A percentile compares a stretch with the other conserved stretches of the same genome.
Evolutionary conservation across 352 stramenopile genomes (phyloP).

Genomic region (Plasmopara muralis): DNA sequence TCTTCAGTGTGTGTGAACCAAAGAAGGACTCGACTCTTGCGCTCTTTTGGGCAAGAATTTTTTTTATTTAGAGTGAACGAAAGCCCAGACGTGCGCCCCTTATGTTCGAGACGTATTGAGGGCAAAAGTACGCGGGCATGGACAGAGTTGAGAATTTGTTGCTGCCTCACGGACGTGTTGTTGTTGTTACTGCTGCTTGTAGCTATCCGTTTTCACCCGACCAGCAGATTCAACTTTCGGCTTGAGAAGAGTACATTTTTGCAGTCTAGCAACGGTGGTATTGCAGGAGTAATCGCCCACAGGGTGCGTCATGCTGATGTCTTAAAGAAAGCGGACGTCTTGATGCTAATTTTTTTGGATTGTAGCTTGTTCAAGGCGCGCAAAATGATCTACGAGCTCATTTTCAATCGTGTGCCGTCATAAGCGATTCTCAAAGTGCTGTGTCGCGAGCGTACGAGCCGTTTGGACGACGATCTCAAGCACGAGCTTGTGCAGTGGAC

Average conservation of each 20-base stretch:
- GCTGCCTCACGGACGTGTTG: conserved; percentile 1
- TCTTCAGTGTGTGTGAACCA: conserved; percentile 84
- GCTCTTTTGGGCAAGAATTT: conserved; percentile 88
- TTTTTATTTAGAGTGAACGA: conserved; percentile 84
- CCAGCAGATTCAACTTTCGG: conserved; percentile 82
- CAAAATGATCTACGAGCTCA: conserved; percentile 98
- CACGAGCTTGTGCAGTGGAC: conserved; percentile 89
- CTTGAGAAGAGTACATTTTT: conserved; percentile 99
- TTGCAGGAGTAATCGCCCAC: conserved; percentile 93
- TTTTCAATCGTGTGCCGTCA: conserved; percentile 97
- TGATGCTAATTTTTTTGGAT: conserved; percentile 1
- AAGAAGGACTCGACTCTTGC: conserved; percentile 89
- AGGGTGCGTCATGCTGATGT: conserved; percentile 31
- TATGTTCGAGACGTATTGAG: conserved; percentile 94
- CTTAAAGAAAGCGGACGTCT: not conserved
- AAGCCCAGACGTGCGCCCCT: conserved; percentile 96
- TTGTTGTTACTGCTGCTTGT: conserved; percentile 3
- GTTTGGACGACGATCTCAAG: conserved; percentile 95
- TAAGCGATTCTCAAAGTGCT: conserved; percentile 94
- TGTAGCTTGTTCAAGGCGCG: conserved; percentile 86
- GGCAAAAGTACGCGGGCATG: conserved; percentile 44
- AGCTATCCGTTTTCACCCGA: conserved; percentile 84
- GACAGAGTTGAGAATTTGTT: not conserved
- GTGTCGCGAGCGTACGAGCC: conserved; percentile 89
- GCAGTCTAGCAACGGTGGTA: conserved; percentile 90